These are phyloP conservation scores for Acacia pycnantha DNA, from an alignment of 331 rosid genomes.

Conservation along the genomic window DNA sequence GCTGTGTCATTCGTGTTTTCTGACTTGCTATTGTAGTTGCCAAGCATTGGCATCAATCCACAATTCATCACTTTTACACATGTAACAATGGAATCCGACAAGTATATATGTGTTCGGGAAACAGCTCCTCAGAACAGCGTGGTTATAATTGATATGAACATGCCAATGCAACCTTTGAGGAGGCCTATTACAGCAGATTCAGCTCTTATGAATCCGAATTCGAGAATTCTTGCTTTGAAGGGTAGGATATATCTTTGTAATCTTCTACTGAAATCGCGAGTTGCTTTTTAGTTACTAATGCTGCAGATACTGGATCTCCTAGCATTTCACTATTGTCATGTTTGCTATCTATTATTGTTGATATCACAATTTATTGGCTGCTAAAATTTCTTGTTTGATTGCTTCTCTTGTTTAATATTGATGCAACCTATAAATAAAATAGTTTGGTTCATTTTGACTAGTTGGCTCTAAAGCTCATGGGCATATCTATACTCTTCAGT, in stretches of 20 bases:
- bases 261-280: not conserved
- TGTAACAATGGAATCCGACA: conserved; percentile 98
- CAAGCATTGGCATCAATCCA: conserved; percentile 89
- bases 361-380: not conserved
- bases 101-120: conserved; percentile 94
- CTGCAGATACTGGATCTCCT: conserved; percentile 12
- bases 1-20: conserved; percentile 40
- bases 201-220: conserved; percentile 99
- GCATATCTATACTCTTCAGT: not conserved
- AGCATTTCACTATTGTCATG: not conserved
- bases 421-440: conserved; percentile 1
- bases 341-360: not conserved
- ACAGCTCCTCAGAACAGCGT: conserved; percentile 97
- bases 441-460: not conserved
- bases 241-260: conserved; percentile 46
- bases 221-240: conserved; percentile 93
- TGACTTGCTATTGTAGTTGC: conserved; percentile 71
- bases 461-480: conserved; percentile 10
- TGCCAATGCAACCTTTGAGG: conserved; percentile 97
- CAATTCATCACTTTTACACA: conserved; percentile 97
- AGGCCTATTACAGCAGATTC: conserved; percentile 99
- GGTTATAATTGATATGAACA: conserved; percentile 89
- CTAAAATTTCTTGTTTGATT: not conserved
- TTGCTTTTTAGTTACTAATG: conserved; percentile 3
- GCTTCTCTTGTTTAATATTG: not conserved